Evolutionary conservation across 1,284 basidiomycete genomes (phyloP), one percentile per base, ranked within the genome.

Genomic region (Volvariella surrecta): DNA sequence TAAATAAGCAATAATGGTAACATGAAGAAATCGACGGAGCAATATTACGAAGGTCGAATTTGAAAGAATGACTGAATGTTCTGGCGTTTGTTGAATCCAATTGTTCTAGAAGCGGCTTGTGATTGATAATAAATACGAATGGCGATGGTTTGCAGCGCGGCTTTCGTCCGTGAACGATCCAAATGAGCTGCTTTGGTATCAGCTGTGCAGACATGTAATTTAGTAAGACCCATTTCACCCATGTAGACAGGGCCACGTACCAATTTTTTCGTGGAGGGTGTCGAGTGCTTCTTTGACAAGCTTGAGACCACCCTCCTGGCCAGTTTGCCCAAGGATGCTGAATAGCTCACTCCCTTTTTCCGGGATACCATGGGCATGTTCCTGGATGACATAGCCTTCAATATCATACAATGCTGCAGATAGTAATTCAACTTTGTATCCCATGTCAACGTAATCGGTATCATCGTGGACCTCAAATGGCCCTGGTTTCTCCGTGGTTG

Each of bases 101-200:
- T 11, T 49, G 43, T 17, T 41, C 49, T 50, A 40, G 50, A 28
- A 34, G 69, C 63, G 17, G 63, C 56, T 40, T 61, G 54, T 37
- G 72, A 73, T 52, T 82, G 78, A 52, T 82, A 84, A 51, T 73
- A 58, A 15, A 86, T 60, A n/a, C 79, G 71, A 62, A 80, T 69
- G 4, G 71, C 66, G 9, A 84, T 57, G 37, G 72, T 73, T 53
- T 85, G 80, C 42, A 86, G 58, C 1, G 70, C 68, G 1, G 74
- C 78, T 52, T 86, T 87, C 1, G 76, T 70, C 41, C 75, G 69
- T 3, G 84, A 84, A 34, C 84, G 75, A 48, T 85, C 84, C 28
- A 87, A 67, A 56, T 82, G 76, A 6, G 78, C 75, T 16, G 79
- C 82, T 39, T 80, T 76, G 2, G 76, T 79, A 56, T 87, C 84